Percentiles rank a stretch among this genome's conserved stretches.
These are phyloP conservation scores for Psilocybe subaeruginosa DNA, from an alignment of 768 basidiomycete species.

Conservation along the genomic window DNA sequence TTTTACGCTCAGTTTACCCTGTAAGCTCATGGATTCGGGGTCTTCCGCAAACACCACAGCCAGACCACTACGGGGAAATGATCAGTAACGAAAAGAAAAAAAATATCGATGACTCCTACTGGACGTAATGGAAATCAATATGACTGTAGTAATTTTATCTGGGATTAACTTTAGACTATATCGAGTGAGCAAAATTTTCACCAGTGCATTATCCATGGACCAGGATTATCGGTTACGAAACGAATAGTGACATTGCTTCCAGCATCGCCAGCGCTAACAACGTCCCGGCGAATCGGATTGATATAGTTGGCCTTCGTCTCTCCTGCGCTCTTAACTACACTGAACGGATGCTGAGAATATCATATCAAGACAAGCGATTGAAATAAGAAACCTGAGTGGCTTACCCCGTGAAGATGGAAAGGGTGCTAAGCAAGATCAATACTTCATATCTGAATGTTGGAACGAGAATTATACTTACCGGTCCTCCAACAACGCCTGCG, in stretches of 20 bases:
- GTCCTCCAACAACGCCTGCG: constrained; percentile 37
- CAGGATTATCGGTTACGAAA: constrained; percentile 54
- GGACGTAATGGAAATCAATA: constrained; percentile 55
- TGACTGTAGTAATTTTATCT: constrained; percentile 33
- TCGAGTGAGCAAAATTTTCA: constrained; percentile 14
- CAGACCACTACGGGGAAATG: constrained; percentile 29
- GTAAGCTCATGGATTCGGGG: constrained; percentile 4
- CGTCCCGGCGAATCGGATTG: constrained; percentile 42
- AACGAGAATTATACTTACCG: constrained; percentile 26
- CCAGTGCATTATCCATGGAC: constrained; percentile 57
- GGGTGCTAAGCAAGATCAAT: constrained; percentile 31
- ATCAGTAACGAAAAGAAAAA: background rate
- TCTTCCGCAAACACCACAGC: constrained; percentile 46
- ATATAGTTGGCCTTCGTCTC: constrained; percentile 39
- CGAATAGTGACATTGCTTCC: constrained; percentile 48
- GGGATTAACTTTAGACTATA: background rate
- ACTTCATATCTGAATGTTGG: background rate
- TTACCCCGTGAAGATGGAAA: constrained; percentile 41
- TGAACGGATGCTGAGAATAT: constrained; percentile 41
- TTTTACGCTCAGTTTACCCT: background rate
- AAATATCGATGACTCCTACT: constrained; percentile 25
- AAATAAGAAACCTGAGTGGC: background rate
- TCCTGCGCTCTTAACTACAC: constrained; percentile 46
- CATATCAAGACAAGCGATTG: background rate
- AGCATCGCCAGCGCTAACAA: constrained; percentile 32